Evolutionary conservation across 352 stramenopile species (phyloP).

Genomic region (Phytopythium delawarense): DNA sequence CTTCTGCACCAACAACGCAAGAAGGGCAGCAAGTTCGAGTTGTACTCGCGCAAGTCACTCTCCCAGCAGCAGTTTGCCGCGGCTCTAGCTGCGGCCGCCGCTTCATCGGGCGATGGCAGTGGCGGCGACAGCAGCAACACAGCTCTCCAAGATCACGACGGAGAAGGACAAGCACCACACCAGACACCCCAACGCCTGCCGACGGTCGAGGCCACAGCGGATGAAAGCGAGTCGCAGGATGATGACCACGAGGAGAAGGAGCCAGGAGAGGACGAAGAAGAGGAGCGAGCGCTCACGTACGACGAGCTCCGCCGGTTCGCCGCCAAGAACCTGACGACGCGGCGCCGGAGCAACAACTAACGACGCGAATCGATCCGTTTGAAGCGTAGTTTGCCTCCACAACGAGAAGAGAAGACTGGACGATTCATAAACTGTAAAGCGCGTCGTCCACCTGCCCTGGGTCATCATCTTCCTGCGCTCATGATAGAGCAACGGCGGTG

Average conservation of each 20-base stretch:
- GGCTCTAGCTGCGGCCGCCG: conserved; percentile 15
- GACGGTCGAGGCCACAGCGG: not conserved
- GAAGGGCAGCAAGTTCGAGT: conserved; percentile 28
- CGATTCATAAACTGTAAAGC: conserved; percentile 1
- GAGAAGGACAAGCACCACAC: not conserved
- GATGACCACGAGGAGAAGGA: conserved; percentile 9
- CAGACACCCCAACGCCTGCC: not conserved
- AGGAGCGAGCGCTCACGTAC: conserved; percentile 68
- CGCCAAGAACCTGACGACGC: conserved; percentile 39
- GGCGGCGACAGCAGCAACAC: not conserved
- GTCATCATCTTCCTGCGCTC: not conserved
- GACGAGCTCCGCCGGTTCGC: conserved; percentile 67
- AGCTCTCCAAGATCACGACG: not conserved
- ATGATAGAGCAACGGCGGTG: not conserved
- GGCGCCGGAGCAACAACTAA: not conserved
- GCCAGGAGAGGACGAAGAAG: conserved; percentile 50
- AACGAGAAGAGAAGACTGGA: not conserved
- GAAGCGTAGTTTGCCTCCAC: not conserved
- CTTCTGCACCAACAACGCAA: conserved; percentile 23
- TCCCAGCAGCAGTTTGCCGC: conserved; percentile 42
- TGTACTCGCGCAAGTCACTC: conserved; percentile 34
- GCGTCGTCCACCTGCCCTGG: not conserved
- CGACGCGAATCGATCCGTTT: not conserved
- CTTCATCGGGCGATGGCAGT: not conserved
- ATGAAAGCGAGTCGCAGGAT: conserved; percentile 12